These are phyloP conservation scores for Tetradesmus obliquus DNA, from an alignment of 139 green algal genomes.

Conservation along the genomic window DNA sequence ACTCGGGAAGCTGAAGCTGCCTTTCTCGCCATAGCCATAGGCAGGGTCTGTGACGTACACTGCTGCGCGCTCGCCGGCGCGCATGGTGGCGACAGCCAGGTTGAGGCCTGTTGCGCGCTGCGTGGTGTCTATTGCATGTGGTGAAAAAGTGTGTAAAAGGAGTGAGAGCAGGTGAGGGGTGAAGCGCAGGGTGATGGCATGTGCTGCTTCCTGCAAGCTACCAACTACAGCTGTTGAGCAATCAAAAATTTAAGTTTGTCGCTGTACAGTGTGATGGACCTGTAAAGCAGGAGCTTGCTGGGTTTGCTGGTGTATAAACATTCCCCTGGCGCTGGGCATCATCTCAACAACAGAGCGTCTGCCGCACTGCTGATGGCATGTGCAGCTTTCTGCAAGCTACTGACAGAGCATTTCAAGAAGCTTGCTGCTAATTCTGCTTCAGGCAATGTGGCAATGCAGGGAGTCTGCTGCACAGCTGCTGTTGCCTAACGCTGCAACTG, in stretches of 20 bases:
- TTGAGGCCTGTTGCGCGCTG: conserved; percentile 68
- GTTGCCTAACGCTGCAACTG: neutral
- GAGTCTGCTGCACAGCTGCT: neutral
- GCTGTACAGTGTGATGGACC: too few relatives aligned
- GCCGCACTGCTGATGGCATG: too few relatives aligned
- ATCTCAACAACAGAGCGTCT: too few relatives aligned
- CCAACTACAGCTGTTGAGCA: neutral
- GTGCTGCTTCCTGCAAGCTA: neutral
- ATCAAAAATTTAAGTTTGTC: neutral
- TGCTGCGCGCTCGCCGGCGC: conserved; percentile 61
- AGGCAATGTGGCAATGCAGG: too few relatives aligned
- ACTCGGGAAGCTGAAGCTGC: conserved; percentile 87
- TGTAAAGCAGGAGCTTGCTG: too few relatives aligned
- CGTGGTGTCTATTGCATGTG: conserved; percentile 52
- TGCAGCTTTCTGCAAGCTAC: too few relatives aligned
- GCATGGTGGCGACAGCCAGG: conserved; percentile 76
- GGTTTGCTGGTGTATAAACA: too few relatives aligned
- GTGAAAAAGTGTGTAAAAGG: neutral
- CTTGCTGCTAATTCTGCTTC: too few relatives aligned
- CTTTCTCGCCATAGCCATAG: conserved; percentile 68
- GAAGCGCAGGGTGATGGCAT: neutral
- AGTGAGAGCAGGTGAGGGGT: neutral
- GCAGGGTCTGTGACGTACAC: conserved; percentile 63
- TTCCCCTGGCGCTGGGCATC: too few relatives aligned
- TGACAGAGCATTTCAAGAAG: too few relatives aligned